Base-by-base conservation (phyloP, 805 yeast species). In the Torulaspora indica region DNA sequence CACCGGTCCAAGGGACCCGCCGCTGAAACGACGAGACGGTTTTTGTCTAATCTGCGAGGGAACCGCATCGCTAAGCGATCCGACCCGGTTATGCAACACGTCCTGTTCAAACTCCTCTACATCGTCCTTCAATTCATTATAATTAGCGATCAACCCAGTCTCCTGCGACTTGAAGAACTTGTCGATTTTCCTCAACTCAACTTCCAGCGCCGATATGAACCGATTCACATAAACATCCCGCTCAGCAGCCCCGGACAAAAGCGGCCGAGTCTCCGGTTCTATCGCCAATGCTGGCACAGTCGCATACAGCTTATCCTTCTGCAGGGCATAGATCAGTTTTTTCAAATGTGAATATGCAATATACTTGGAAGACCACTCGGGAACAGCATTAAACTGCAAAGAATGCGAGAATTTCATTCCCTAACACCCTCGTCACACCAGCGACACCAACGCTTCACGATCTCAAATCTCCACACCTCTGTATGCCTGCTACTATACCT, bases 341-440 rank as follows among this genome's bases (percentile, higher is more conserved):
- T 93, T 91, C 47, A 93, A 71, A 30, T 85, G 81, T 1, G 95
- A 85, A 66, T 91, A 91, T 43, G 95, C 90, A 45, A 91, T 82
- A 66, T 91, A 91, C 62, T 85, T 80, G 22, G 95, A 81, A 9
- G 95, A 79, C 98, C 98, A 91, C 64, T 93, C 98, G 1, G 98
- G 97, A 4, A 93, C 98, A 18, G 98, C 96, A 66, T 91, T 91
- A 68, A 91, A 90, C 74, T 91, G 96, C 52, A 91, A 70, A 5
- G 96, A 86, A 61, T 90, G 96, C 20, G 95, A 84, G 69, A 91
- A 91, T 76, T 91, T 91, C 98, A 91, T 91, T 17, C 10, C 38
- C n/a, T n/a, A n/a, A n/a, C n/a, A 8, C 7, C 32, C 9, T 9
- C 32, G 9, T n/a, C 8, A 29, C 17, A 8, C 17, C n/a, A 29